Percentiles rank a stretch among this genome's conserved stretches.
These are phyloP conservation scores for Achaetomium macrosporum DNA, from an alignment of 2,329 filamentous ascomycete species.

Conservation along the genomic window DNA sequence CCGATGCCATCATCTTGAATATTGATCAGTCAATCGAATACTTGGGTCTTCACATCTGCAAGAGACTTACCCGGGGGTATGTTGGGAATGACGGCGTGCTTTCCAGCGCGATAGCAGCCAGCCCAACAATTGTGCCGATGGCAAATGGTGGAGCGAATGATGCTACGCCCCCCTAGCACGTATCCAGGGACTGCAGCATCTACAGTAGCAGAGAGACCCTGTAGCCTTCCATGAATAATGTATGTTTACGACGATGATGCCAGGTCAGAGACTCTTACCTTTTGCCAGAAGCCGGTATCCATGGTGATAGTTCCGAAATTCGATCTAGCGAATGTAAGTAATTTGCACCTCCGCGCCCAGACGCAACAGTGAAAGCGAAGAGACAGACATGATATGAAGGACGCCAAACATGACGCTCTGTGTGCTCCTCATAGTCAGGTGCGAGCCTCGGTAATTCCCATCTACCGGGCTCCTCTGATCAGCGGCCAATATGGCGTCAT, in stretches of 20 bases:
- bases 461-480: not conserved
- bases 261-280: no score
- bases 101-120: not conserved
- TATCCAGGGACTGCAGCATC: not conserved
- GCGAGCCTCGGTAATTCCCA: not conserved
- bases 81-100: not conserved
- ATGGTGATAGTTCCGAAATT: not conserved
- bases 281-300: constrained; percentile 3
- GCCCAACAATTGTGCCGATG: not conserved
- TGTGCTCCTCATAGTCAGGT: not conserved
- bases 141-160: not conserved
- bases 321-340: no score
- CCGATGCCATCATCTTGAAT: no score
- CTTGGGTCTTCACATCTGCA: no score
- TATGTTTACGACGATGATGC: no score
- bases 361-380: no score
- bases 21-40: no score
- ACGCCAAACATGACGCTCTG: not conserved
- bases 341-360: no score
- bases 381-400: not conserved
- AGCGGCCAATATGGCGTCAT: not conserved
- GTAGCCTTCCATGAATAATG: constrained; percentile 2
- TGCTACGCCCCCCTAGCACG: not conserved
- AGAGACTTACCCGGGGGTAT: not conserved
- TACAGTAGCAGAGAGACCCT: not conserved